Conservation (phyloP, 257 asterid genomes). For the Solanum neorickii region DNA sequence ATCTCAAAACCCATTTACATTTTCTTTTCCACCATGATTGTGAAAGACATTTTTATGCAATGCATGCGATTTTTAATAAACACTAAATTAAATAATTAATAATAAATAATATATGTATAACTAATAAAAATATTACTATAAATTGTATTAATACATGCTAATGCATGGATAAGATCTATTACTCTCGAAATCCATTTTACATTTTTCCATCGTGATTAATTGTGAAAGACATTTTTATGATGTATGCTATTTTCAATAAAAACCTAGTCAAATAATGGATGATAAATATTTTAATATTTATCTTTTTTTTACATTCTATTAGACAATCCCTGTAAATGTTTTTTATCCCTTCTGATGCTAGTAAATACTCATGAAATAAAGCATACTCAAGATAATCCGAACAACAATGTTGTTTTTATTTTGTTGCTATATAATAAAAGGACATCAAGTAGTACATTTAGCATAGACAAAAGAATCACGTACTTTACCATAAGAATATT, state of each 20-base stretch:
- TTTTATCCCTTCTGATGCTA: not conserved
- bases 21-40: not conserved
- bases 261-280: no score
- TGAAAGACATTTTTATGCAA: not conserved
- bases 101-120: no score
- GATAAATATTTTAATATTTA: no score
- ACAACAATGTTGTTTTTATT: not conserved
- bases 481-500: not conserved
- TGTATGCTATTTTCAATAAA: no score
- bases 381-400: not conserved
- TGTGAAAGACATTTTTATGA: no score
- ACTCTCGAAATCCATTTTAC: no score
- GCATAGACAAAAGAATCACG: not conserved
- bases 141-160: no score
- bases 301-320: no score
- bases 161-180: no score
- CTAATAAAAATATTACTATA: not conserved
- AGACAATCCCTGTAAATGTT: not conserved
- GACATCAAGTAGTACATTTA: not conserved
- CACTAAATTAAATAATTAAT: no score
- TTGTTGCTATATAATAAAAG: not conserved
- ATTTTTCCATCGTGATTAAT: no score
- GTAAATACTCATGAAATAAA: not conserved
- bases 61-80: not conserved
- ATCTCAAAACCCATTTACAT: no score